Percentiles rank a stretch among this genome's conserved stretches.
Evolutionary conservation across 164 flowering plant species (phyloP).

Genomic region (Vitis rupestris): DNA sequence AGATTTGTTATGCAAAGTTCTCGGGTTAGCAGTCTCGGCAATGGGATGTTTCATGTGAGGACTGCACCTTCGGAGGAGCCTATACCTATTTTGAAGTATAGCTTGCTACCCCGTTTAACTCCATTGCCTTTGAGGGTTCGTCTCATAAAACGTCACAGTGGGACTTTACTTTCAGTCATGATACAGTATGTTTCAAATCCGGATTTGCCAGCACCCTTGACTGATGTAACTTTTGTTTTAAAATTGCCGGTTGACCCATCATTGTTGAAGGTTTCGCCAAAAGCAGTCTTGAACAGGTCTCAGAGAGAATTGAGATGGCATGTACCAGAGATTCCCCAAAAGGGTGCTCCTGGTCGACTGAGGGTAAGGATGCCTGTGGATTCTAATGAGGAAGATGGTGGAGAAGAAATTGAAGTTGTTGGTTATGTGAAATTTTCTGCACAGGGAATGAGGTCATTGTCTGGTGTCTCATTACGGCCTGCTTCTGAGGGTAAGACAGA

Average conservation of each 20-base stretch:
- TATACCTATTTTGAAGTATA: slow-evolving; percentile 74
- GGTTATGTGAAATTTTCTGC: slow-evolving; percentile 71
- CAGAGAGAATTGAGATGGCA: slow-evolving; percentile 93
- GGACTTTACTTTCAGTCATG: slow-evolving; percentile 93
- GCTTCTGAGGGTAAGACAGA: slow-evolving; percentile 81
- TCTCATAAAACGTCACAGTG: slow-evolving; percentile 71
- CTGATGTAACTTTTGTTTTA: slow-evolving; percentile 70
- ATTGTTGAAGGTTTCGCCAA: slow-evolving; percentile 84
- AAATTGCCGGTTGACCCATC: slow-evolving; percentile 89
- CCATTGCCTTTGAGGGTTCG: slow-evolving; percentile 92
- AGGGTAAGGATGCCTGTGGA: slow-evolving; percentile 91
- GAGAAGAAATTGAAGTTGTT: slow-evolving; percentile 66
- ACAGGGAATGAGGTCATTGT: slow-evolving; percentile 63
- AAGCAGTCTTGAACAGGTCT: slow-evolving; percentile 80
- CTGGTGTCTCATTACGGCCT: slow-evolving; percentile 73
- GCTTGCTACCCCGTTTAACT: slow-evolving; percentile 72
- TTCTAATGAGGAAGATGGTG: slow-evolving; percentile 55
- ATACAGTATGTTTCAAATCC: slow-evolving; percentile 89
- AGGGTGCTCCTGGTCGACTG: slow-evolving; percentile 73
- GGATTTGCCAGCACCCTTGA: slow-evolving; percentile 65
- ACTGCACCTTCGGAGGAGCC: slow-evolving; percentile 70
- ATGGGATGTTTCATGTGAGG: slow-evolving; percentile 87
- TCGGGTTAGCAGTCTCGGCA: slow-evolving; percentile 78
- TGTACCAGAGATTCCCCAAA: slow-evolving; percentile 71
- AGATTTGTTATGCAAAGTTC: slow-evolving; percentile 74